Percentiles rank a stretch among this genome's conserved stretches.
Conservation (phyloP, 2,329 filamentous ascomycete species). For the Venturia pyrina region DNA sequence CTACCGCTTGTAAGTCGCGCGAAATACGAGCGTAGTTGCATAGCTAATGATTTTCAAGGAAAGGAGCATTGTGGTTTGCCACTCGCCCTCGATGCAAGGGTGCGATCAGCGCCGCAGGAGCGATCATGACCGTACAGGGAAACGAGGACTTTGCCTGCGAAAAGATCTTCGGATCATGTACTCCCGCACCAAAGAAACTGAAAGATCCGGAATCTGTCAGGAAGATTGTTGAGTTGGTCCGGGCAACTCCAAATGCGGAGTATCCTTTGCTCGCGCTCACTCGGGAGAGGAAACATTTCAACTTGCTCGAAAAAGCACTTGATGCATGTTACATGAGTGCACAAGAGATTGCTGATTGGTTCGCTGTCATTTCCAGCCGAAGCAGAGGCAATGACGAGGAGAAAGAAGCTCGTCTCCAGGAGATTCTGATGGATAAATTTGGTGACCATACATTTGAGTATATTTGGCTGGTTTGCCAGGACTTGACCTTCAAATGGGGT, state of each 20-base stretch:
- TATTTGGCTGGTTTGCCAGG: conserved; percentile 40
- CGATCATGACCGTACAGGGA: conserved; percentile 51
- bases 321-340: background rate
- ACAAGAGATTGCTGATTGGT: background rate
- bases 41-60: conserved; percentile 20
- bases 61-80: conserved; percentile 51
- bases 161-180: conserved; percentile 36
- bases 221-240: background rate
- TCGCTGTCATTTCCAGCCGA: background rate
- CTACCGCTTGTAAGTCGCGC: conserved; percentile 38
- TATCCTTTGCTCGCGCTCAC: background rate
- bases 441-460: background rate
- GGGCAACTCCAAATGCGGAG: background rate
- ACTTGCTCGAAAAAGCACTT: conserved; percentile 35
- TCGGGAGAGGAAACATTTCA: background rate
- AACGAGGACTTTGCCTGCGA: conserved; percentile 52
- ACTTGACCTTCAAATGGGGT: conserved; percentile 44
- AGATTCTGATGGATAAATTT: background rate
- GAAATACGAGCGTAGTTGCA: background rate
- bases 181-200: conserved; percentile 33
- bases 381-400: background rate
- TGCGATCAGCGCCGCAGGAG: conserved; percentile 55
- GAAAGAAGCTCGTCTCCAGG: background rate
- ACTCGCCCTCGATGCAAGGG: conserved; percentile 47
- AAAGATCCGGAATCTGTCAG: conserved; percentile 19